A percentile compares a stretch with the other conserved stretches of the same genome.
These are phyloP conservation scores for Syzygium aqueum DNA, from an alignment of 345 rosid species.

Conservation along the genomic window DNA sequence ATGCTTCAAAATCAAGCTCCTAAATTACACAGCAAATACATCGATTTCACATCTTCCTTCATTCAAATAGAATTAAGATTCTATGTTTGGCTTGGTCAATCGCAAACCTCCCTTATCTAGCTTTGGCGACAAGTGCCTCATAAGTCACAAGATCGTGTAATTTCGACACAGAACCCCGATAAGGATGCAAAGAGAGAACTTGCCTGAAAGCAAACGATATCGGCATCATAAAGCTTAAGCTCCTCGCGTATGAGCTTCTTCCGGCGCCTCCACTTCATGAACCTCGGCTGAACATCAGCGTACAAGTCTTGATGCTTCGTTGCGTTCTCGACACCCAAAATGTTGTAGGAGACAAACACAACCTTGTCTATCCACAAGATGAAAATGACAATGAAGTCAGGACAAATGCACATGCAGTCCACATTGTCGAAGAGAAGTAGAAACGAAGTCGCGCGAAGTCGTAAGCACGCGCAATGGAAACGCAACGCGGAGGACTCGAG, in stretches of 20 bases:
- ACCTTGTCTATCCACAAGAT: slow-evolving; percentile 32
- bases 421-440: not conserved
- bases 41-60: not conserved
- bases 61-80: not conserved
- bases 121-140: not conserved
- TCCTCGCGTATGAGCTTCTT: slow-evolving; percentile 51
- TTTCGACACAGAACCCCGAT: not conserved
- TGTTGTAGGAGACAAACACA: slow-evolving; percentile 61
- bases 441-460: not conserved
- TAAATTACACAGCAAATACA: not conserved
- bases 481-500: not conserved
- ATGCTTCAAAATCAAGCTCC: not conserved
- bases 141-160: not conserved
- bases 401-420: not conserved
- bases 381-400: not conserved
- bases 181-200: slow-evolving; percentile 7
- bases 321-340: slow-evolving; percentile 66
- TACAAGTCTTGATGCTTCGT: slow-evolving; percentile 61
- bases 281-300: slow-evolving; percentile 19
- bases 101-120: not conserved
- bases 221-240: slow-evolving; percentile 45
- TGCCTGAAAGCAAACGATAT: slow-evolving; percentile 73
- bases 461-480: not conserved
- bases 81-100: not conserved
- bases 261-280: slow-evolving; percentile 55